Conservation (phyloP, 208 protist species). For the Trypanosomatidae sp. region DNA sequence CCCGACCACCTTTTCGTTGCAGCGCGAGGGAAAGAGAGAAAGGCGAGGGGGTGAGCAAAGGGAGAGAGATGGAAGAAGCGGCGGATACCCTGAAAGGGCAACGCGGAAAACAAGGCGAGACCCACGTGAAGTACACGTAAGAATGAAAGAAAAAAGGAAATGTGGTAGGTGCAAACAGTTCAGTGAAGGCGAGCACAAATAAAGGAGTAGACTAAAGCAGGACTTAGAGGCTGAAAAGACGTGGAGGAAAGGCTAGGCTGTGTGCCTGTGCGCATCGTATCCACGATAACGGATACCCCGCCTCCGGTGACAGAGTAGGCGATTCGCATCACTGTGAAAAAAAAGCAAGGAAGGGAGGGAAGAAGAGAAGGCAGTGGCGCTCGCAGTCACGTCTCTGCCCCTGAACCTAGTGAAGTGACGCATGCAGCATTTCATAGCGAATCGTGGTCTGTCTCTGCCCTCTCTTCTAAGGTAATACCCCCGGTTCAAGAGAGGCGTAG, state of each 20-base stretch:
- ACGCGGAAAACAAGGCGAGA: background rate
- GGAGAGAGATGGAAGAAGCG: background rate
- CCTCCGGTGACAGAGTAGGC: background rate
- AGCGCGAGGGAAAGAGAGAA: background rate
- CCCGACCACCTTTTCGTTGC: background rate
- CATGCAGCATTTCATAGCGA: background rate
- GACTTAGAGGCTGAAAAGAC: background rate
- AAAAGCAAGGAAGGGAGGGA: background rate
- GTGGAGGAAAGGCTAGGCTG: background rate
- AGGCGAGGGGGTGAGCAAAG: background rate
- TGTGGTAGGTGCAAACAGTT: background rate
- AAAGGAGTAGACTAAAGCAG: background rate
- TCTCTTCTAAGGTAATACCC: background rate
- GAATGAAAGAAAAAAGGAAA: background rate
- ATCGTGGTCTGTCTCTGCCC: background rate
- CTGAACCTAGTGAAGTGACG: background rate
- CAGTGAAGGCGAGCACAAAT: background rate
- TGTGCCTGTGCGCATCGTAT: background rate
- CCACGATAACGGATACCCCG: background rate
- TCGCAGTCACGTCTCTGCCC: background rate
- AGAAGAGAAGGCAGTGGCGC: background rate
- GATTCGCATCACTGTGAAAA: background rate
- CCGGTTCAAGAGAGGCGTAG: background rate
- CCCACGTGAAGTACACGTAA: background rate
- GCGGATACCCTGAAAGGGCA: background rate